These are phyloP conservation scores for Candida corydali DNA, from an alignment of 805 yeast species.

Conservation along the genomic window DNA sequence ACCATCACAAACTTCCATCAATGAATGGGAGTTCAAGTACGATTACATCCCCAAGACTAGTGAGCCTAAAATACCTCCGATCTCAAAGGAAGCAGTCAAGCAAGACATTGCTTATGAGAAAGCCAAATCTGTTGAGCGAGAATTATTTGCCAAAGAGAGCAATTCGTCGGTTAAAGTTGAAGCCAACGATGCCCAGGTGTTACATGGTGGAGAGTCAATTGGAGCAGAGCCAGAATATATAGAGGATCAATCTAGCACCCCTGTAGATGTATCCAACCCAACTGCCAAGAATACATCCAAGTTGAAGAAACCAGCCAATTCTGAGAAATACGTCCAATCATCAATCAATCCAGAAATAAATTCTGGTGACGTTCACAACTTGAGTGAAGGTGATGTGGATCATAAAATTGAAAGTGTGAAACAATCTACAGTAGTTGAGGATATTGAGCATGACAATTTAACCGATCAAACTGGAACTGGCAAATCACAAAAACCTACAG, in stretches of 20 bases:
- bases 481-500: neutral
- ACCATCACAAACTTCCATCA: slow-evolving; percentile 43
- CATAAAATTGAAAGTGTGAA: slow-evolving; percentile 29
- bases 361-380: slow-evolving; percentile 29
- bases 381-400: slow-evolving; percentile 32
- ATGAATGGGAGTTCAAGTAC: slow-evolving; percentile 48
- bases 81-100: slow-evolving; percentile 45
- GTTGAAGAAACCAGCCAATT: slow-evolving; percentile 28
- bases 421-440: slow-evolving; percentile 31
- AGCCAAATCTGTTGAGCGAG: slow-evolving; percentile 33
- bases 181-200: slow-evolving; percentile 37
- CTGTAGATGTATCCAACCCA: slow-evolving; percentile 26
- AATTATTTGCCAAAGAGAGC: slow-evolving; percentile 30
- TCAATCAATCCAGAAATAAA: slow-evolving; percentile 40
- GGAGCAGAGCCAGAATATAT: slow-evolving; percentile 34
- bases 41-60: slow-evolving; percentile 40
- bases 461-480: slow-evolving; percentile 13
- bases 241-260: slow-evolving; percentile 31
- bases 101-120: slow-evolving; percentile 45
- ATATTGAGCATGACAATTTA: slow-evolving; percentile 33
- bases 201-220: slow-evolving; percentile 41
- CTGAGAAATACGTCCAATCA: slow-evolving; percentile 37
- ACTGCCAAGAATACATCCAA: slow-evolving; percentile 11
- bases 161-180: slow-evolving; percentile 39
- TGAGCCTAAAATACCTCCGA: slow-evolving; percentile 41